Conservation (phyloP, 2,329 filamentous ascomycete genomes). For the Scytalidium sp. region DNA sequence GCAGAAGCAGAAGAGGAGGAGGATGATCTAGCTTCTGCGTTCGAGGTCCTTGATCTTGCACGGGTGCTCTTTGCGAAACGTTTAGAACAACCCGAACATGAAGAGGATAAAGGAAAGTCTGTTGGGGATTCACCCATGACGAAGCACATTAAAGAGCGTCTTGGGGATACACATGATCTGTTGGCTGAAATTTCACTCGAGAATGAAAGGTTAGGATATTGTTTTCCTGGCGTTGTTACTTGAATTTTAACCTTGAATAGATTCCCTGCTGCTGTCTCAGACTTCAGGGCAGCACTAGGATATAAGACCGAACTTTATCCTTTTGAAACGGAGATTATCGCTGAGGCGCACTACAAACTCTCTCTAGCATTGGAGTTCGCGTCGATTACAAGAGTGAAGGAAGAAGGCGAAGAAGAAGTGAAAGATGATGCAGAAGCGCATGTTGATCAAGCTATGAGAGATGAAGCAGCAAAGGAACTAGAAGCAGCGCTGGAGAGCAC, state of each 20-base stretch:
- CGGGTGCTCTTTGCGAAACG: conserved; percentile 62
- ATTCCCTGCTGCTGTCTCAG: conserved; percentile 82
- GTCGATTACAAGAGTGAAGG: conserved; percentile 64
- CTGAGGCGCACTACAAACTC: conserved; percentile 95
- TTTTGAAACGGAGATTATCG: conserved; percentile 78
- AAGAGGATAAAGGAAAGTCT: conserved; percentile 44
- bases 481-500: conserved; percentile 73
- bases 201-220: conserved; percentile 70
- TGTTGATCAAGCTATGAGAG: conserved; percentile 67
- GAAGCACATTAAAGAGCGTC: conserved; percentile 73
- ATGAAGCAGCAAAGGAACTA: conserved; percentile 69
- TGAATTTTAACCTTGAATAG: conserved; percentile 33
- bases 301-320: conserved; percentile 79
- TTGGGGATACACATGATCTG: conserved; percentile 90
- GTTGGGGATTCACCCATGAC: conserved; percentile 33
- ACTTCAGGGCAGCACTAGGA: conserved; percentile 73
- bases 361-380: conserved; percentile 93
- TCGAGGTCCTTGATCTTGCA: conserved; percentile 80
- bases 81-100: conserved; percentile 44
- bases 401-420: conserved; percentile 46
- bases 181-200: conserved; percentile 96
- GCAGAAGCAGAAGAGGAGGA: conserved; percentile 55
- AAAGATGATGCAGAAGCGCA: conserved; percentile 33
- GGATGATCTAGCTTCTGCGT: conserved; percentile 75
- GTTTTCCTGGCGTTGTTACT: background rate